Evolutionary conservation across 176 grass and related monocot species (phyloP), one percentile per base, ranked within the genome.

Genomic region (Raddia distichophylla): DNA sequence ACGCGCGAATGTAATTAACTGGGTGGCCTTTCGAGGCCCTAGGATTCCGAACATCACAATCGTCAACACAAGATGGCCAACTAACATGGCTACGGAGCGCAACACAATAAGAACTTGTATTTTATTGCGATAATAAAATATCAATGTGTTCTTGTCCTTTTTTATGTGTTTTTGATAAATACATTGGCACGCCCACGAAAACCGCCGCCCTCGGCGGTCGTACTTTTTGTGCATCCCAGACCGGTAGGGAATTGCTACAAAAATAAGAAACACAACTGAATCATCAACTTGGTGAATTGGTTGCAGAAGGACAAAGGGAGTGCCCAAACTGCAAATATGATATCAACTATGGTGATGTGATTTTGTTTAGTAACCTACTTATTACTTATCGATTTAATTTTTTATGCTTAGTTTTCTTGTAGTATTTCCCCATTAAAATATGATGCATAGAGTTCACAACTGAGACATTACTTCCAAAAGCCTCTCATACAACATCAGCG

Each of bases 291-390:
- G 71, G 80, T 71, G 96, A 93, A 27, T 51, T 82, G 67, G 42
- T 81, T 62, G 51, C 47, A 56, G 78, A 76, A 63, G 81, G 90
- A n/a, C 75, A 64, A 60, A 51, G 60, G n/a, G 87, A 90, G 64
- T 99, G 91, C 34, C 91, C 93, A 67, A 89, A 78, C 35, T 99
- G 96, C 62, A 35, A 90, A 34, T 44, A 34, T 52, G 11, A 9
- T 18, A 91, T 95, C 43, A 80, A 93, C 37, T 89, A 86, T 68
- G 89, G 73, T 46, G 62, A 93, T 85, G 96, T 93, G 93, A 93
- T 84, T 80, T 7, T 2, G 22, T 7, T 16, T 58, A 59, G 60
- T 10, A 42, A 37, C 80, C 10, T 22, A 68, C 6, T 44, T 67
- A 54, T 63, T 34, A 44, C 27, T 44, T 16, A 5, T 62, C 2